Conservation (phyloP, 2,329 filamentous ascomycete genomes). For the Dichotomopilus funicola region DNA sequence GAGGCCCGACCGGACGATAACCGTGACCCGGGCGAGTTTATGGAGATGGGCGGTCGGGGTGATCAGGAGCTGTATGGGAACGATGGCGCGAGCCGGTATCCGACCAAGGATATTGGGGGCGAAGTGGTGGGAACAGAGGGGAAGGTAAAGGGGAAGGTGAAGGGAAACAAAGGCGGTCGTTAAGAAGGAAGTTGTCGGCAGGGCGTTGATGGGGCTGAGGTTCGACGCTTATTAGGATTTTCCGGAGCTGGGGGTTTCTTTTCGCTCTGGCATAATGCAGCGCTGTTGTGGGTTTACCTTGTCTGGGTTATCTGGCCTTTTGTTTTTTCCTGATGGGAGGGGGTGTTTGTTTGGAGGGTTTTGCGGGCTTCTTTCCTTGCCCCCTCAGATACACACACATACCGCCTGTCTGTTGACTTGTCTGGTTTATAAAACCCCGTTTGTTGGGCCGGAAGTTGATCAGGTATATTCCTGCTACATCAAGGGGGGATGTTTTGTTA, state of each 20-base stretch:
- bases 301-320: too few relatives aligned
- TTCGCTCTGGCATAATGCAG: not conserved
- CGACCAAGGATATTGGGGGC: slow-evolving; percentile 33
- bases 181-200: not conserved
- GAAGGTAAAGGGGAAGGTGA: slow-evolving; percentile 19
- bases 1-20: slow-evolving; percentile 63
- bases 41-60: slow-evolving; percentile 77
- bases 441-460: not conserved
- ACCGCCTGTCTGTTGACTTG: slow-evolving; percentile 2
- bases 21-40: slow-evolving; percentile 68
- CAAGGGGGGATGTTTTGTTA: too few relatives aligned
- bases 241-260: not conserved
- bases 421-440: not conserved
- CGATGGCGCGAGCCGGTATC: slow-evolving; percentile 48
- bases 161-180: not conserved
- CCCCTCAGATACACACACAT: not conserved
- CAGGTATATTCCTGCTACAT: too few relatives aligned
- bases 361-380: too few relatives aligned
- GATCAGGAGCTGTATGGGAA: slow-evolving; percentile 71
- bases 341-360: too few relatives aligned
- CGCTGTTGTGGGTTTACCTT: too few relatives aligned
- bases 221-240: not conserved
- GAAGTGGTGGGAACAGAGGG: slow-evolving; percentile 15
- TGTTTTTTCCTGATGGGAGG: too few relatives aligned
- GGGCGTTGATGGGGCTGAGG: too few relatives aligned